Conservation (phyloP, 371 early-diverging fungal genomes). For the Mortierella sp. region DNA sequence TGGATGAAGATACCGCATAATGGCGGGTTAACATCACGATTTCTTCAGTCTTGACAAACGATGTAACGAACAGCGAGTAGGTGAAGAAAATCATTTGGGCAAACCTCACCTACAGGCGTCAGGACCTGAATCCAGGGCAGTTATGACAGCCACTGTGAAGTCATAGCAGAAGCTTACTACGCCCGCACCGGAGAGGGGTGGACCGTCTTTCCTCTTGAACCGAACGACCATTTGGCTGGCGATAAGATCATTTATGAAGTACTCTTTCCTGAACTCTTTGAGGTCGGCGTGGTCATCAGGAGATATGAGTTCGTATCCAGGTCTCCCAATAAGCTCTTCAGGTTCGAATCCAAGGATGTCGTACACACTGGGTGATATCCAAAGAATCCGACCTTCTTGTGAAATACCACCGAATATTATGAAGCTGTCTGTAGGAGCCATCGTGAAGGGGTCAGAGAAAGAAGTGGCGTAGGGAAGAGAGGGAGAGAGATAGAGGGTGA, state of each 20-base stretch:
- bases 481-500: not conserved
- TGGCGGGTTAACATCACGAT: not conserved
- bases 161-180: conserved; percentile 19
- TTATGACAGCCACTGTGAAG: conserved; percentile 7
- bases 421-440: conserved; percentile 27
- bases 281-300: conserved; percentile 50
- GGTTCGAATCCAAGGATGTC: conserved; percentile 60
- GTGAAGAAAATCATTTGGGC: too few relatives aligned
- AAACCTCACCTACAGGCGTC: conserved; percentile 8
- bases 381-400: conserved; percentile 55
- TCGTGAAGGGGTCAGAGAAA: not conserved
- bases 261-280: conserved; percentile 44
- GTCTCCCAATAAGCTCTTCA: conserved; percentile 57
- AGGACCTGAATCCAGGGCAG: not conserved
- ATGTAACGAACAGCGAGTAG: too few relatives aligned
- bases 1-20: not conserved
- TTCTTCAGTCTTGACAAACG: too few relatives aligned
- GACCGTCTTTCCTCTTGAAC: conserved; percentile 15
- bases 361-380: conserved; percentile 58
- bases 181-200: not conserved
- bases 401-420: conserved; percentile 65
- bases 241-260: conserved; percentile 57
- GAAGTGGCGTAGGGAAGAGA: too few relatives aligned
- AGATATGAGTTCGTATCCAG: conserved; percentile 56
- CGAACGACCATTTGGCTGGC: conserved; percentile 21